phyloP scores from a whole-genome alignment of 805 yeast species.

The Kockiozyma suomiensis region DNA sequence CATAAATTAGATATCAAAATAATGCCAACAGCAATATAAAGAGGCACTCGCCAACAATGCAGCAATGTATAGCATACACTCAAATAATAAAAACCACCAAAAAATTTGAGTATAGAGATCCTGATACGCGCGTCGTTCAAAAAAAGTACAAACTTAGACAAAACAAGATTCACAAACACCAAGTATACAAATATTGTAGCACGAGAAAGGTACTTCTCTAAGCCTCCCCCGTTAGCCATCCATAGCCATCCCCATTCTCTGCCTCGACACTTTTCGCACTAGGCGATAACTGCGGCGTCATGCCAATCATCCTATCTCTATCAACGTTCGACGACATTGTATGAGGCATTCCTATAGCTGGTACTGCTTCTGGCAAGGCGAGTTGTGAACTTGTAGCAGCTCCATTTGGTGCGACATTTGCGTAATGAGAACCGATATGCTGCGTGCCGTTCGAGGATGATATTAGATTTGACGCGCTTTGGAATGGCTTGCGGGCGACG shows the following conservation, averaged over 20 bases:
- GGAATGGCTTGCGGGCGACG: constrained; percentile 8
- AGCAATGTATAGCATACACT: too few species aligned
- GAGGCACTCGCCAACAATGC: too few species aligned
- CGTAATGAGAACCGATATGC: constrained; percentile 11
- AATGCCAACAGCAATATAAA: too few species aligned
- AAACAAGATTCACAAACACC: too few species aligned
- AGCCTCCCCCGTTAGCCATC: constrained; percentile 5
- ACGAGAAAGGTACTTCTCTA: too few species aligned
- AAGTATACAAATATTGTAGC: too few species aligned
- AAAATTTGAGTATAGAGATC: too few species aligned
- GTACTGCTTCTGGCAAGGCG: constrained; percentile 10
- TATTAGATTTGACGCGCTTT: neutral
- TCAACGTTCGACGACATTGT: neutral
- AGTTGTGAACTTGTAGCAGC: constrained; percentile 8
- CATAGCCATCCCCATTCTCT: neutral
- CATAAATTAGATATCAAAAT: too few species aligned
- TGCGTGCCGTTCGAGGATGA: neutral
- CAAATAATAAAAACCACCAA: too few species aligned
- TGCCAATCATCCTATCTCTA: neutral
- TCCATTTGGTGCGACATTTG: neutral
- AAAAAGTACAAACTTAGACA: neutral
- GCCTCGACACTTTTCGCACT: neutral
- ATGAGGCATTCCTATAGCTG: constrained; percentile 9
- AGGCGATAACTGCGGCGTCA: neutral
- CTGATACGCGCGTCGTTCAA: too few species aligned